Evolutionary conservation across 495 filamentous ascomycete genomes (phyloP), one percentile per base, ranked within the genome.

Genomic region (Penicillium atrosanguineum): DNA sequence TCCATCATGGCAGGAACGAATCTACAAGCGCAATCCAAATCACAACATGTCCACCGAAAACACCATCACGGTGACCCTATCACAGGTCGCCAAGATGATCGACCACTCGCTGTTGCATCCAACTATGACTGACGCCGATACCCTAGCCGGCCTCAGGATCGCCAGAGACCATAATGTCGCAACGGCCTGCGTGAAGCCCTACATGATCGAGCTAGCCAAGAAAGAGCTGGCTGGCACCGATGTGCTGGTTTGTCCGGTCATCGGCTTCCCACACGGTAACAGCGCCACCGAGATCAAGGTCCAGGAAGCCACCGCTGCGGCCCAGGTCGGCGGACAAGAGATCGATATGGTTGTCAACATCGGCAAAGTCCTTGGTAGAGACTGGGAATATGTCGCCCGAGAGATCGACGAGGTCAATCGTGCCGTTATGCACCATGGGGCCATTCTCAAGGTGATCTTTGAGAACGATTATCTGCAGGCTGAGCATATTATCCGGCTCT

Each of bases 271-370:
- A 0, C 76, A 81, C 61, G 81, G 81, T 7, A 82, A 78, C 60
- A 78, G 72, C 53, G 81, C 78, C 6, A 80, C 76, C 1, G 59
- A 69, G 31, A 76, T 79, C 49, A 83, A 84, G 53, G 73, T 79
- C 4, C 53, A 66, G 28, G 82, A 84, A 52, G 80, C 77, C 12
- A 63, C 56, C 6, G 73, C 75, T 3, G 81, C 79, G 0, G 72
- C 71, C 6, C 47, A 67, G 4, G 67, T 71, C 0, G 80, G 80
- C 15, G 80, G 75, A 3, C 53, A 59, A 7, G 80, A 85, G 62
- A 78, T 83, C 36, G 81, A 84, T 54, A 80, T 84, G 79, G 79
- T 84, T 4, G 71, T 83, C 39, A 85, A 84, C 42, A 56, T 84
- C 7, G 82, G 61, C 44, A 83, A 83, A 46, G 79, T 77, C 20